A percentile compares a stretch with the other conserved stretches of the same genome.
These are phyloP conservation scores for Alternaria hordeiaustralica DNA, from an alignment of 2,329 filamentous ascomycete species.

Conservation along the genomic window DNA sequence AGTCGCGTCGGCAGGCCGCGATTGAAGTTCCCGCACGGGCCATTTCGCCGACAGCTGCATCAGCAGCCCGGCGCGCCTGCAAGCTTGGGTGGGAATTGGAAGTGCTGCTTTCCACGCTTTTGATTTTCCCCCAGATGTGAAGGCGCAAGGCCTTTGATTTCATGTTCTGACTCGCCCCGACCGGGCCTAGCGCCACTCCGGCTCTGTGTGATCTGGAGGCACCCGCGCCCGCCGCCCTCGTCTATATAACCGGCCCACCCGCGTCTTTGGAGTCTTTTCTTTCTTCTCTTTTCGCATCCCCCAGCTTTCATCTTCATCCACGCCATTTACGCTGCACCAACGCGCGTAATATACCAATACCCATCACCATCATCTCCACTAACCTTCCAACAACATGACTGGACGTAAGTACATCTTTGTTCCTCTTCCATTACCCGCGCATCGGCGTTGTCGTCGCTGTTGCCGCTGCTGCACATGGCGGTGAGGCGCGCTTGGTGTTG, in stretches of 20 bases:
- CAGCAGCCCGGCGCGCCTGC: constrained; percentile 3
- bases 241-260: constrained; percentile 30
- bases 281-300: constrained; percentile 24
- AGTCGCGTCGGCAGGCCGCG: constrained; percentile 5
- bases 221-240: constrained; percentile 25
- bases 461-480: constrained; percentile 17
- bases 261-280: constrained; percentile 7
- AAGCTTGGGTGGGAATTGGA: constrained; percentile 2
- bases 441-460: constrained; percentile 15
- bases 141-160: constrained; percentile 21
- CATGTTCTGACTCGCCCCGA: constrained; percentile 28
- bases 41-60: background rate
- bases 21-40: constrained; percentile 18
- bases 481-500: constrained; percentile 33
- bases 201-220: constrained; percentile 34
- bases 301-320: constrained; percentile 16
- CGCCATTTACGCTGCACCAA: constrained; percentile 9
- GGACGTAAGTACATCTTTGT: constrained; percentile 49
- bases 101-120: constrained; percentile 28
- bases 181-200: constrained; percentile 29
- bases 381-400: constrained; percentile 49
- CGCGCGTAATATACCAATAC: constrained; percentile 3
- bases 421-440: constrained; percentile 18
- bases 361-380: constrained; percentile 32
- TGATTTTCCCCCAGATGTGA: constrained; percentile 25